Base-by-base conservation (phyloP, 2,329 filamentous ascomycete species). In the Balansia obtecta region DNA sequence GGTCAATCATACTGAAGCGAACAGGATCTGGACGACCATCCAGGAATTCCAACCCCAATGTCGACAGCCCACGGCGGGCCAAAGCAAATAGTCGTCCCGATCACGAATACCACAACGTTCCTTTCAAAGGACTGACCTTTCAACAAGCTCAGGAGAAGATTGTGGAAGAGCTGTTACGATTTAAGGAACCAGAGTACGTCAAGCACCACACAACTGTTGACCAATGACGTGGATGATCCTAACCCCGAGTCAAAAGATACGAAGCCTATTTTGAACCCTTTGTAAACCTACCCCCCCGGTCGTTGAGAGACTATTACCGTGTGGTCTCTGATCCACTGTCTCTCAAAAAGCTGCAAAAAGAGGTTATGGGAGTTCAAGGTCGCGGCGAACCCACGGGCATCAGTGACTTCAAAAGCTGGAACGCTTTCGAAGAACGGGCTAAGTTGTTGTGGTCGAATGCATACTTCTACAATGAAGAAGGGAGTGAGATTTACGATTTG, bases 131-230 rank as follows among this genome's bases (percentile, higher is more conserved):
- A 5, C 79, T 90, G 46, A 83, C 65, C 10, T 91, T 95, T 62
- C 87, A 94, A 62, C 77, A 89, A 61, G 89, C 88, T 0, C 88
- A 95, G 62, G 87, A 94, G 58, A 88, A 88, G 70, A 80, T 95
- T 51, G 71, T 95, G 4, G 79, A 84, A 50, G 86, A 91, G 58
- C 66, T 91, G 54, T 74, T 91, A 12, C 77, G 85, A 45, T 80
- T 75, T 56, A 74, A 79, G 45, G 83, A 88, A 53, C 79, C 81
- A 53, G 73, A 77, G 81, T 86, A 70, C 57, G 76, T 46, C 5
- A 16, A 27, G 27, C 27, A 20, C 22, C 13, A 4, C 38, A 12
- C 34, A 6, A 41, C 27, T 27, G 27, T 27, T 27, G 30, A 16
- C 16, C 5, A 30, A 3, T 34, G 13, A 13, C 15, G 20, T 4